Conservation (phyloP, 2,329 filamentous ascomycete species). For the Trichophyton schoenleinii region DNA sequence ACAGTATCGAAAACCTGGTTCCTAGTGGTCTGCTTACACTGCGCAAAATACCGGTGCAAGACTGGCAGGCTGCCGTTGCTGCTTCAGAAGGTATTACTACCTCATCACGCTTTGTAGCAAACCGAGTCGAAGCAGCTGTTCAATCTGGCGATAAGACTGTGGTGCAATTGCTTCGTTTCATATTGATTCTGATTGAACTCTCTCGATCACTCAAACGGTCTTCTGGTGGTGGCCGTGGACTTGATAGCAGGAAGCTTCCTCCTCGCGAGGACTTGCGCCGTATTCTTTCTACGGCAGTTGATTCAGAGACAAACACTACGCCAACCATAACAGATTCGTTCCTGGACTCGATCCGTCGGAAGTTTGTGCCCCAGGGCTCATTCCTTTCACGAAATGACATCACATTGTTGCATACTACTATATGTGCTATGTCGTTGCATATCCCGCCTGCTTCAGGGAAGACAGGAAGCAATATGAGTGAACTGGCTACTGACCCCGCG, state of each 20-base stretch:
- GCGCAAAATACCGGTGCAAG: conserved; percentile 30
- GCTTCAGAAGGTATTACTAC: conserved; percentile 26
- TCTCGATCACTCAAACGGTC: conserved; percentile 23
- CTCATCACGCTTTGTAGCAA: conserved; percentile 34
- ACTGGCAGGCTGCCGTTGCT: conserved; percentile 31
- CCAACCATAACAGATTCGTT: conserved; percentile 26
- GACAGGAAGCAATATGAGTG: conserved; percentile 22
- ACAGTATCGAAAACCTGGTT: conserved; percentile 32
- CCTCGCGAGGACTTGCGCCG: conserved; percentile 29
- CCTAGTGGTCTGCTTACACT: conserved; percentile 32
- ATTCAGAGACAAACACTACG: conserved; percentile 10
- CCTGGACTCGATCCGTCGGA: conserved; percentile 30
- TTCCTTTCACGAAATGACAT: conserved; percentile 28
- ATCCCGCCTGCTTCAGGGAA: conserved; percentile 31
- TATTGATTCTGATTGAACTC: conserved; percentile 34
- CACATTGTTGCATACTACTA: conserved; percentile 34
- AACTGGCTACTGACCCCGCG: conserved; percentile 32
- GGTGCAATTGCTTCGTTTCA: conserved; percentile 34
- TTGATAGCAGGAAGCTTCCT: conserved; percentile 30
- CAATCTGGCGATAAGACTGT: conserved; percentile 29
- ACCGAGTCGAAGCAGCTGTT: conserved; percentile 29
- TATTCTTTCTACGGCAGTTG: conserved; percentile 22
- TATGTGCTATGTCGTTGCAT: conserved; percentile 35
- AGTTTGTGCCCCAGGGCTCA: conserved; percentile 29
- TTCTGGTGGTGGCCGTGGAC: conserved; percentile 18